Evolutionary conservation across 2,329 filamentous ascomycete genomes (phyloP).

Genomic region (Didymella segeticola): DNA sequence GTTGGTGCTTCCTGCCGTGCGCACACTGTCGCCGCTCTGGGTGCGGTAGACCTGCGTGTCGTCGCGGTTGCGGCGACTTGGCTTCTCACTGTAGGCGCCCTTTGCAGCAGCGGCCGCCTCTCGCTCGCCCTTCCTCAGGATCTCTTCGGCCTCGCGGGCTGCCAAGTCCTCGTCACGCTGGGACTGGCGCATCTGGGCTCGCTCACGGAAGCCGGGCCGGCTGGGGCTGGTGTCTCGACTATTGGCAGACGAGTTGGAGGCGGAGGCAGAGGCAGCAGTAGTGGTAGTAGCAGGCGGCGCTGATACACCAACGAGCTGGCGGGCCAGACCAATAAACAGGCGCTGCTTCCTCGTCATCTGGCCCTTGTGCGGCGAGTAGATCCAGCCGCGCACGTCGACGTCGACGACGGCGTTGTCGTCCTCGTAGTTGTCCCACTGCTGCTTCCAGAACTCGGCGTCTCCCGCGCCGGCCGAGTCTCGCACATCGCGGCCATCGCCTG

Average conservation of each 20-base stretch:
- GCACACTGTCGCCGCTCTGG: constrained; percentile 41
- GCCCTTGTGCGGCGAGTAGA: constrained; percentile 84
- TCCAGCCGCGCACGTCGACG: constrained; percentile 94
- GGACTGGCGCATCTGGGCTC: constrained; percentile 57
- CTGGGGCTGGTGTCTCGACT: constrained; percentile 56
- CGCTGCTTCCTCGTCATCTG: constrained; percentile 88
- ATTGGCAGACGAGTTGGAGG: constrained; percentile 45
- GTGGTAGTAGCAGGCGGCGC: constrained; percentile 61
- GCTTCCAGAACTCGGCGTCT: constrained; percentile 76
- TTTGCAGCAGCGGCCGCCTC: constrained; percentile 74
- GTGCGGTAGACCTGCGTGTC: constrained; percentile 48
- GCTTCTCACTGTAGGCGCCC: constrained; percentile 76
- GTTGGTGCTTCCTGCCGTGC: constrained; percentile 23
- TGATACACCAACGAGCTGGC: constrained; percentile 86
- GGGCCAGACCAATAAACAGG: constrained; percentile 82
- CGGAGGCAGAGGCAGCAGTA: constrained; percentile 47
- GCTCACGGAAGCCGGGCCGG: constrained; percentile 44
- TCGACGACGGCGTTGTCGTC: constrained; percentile 87
- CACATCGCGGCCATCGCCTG: constrained; percentile 51
- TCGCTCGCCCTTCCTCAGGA: constrained; percentile 73
- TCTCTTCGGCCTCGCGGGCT: constrained; percentile 75
- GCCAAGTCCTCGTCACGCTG: constrained; percentile 70
- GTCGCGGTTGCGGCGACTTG: constrained; percentile 56
- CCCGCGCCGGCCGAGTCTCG: constrained; percentile 57
- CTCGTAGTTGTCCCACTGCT: constrained; percentile 80